Conservation (phyloP, 192 early-diverging fungal species). For the Backusella sp. region DNA sequence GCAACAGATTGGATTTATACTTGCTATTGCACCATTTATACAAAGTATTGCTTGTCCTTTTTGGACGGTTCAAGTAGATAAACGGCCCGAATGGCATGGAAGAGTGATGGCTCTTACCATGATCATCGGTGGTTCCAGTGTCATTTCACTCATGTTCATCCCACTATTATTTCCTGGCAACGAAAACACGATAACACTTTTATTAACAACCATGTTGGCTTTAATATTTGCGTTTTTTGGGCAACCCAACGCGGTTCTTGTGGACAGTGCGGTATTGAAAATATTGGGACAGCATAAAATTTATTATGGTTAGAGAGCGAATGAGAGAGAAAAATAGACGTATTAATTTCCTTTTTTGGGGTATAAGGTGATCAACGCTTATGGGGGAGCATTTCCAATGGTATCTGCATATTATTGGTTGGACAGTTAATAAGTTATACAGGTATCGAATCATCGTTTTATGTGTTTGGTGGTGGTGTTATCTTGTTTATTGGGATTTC, state of each 20-base stretch:
- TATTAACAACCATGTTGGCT: conserved; percentile 16
- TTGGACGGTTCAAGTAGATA: conserved; percentile 36
- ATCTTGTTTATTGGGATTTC: conserved; percentile 18
- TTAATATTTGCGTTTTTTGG: conserved; percentile 38
- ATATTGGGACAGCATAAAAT: conserved; percentile 41
- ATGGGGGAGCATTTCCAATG: conserved; percentile 37
- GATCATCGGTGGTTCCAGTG: conserved; percentile 19
- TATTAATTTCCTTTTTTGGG: background rate
- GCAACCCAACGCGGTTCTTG: conserved; percentile 28
- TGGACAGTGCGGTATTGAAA: conserved; percentile 40
- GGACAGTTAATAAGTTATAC: conserved; percentile 18
- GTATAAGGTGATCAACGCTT: conserved; percentile 29
- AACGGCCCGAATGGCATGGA: conserved; percentile 28
- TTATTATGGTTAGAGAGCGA: conserved; percentile 34
- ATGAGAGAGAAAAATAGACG: background rate
- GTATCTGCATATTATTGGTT: conserved; percentile 19
- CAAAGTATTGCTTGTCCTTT: conserved; percentile 38
- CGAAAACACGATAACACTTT: background rate
- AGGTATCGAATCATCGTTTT: conserved; percentile 30
- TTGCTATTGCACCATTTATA: conserved; percentile 42
- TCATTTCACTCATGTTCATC: conserved; percentile 31
- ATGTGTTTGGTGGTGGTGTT: conserved; percentile 24
- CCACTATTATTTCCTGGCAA: conserved; percentile 2
- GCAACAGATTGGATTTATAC: conserved; percentile 33
- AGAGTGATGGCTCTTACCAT: conserved; percentile 22